Conservation (phyloP, 352 stramenopile genomes). For the Phytophthora tubulina region DNA sequence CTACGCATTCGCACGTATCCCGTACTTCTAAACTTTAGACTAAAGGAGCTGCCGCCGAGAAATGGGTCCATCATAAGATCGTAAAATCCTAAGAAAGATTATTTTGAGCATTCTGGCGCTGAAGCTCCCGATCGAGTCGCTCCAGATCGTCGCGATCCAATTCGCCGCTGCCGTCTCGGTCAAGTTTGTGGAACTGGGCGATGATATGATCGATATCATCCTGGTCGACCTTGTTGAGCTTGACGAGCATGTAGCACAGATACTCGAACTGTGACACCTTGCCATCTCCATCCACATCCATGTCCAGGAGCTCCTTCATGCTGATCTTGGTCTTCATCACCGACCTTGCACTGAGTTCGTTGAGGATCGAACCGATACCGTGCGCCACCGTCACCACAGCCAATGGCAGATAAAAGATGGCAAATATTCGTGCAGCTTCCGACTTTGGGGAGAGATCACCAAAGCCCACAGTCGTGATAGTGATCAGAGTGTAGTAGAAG, state of each 20-base stretch:
- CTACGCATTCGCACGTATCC: no score
- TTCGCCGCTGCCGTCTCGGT: conserved; percentile 73
- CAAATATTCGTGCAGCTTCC: conserved; percentile 69
- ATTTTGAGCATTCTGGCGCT: conserved; percentile 44
- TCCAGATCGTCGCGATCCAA: conserved; percentile 74
- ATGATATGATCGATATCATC: conserved; percentile 74
- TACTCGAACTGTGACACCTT: conserved; percentile 80
- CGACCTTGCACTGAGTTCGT: conserved; percentile 63
- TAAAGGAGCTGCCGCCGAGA: no score
- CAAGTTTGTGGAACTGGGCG: conserved; percentile 71
- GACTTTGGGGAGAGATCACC: conserved; percentile 81
- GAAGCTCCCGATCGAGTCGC: conserved; percentile 64
- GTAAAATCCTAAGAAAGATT: no score
- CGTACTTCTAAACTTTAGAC: no score
- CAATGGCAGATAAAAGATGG: conserved; percentile 87
- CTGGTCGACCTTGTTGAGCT: conserved; percentile 75
- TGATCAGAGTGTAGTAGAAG: conserved; percentile 93
- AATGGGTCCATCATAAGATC: no score
- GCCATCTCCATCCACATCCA: conserved; percentile 73
- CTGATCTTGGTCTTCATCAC: conserved; percentile 79
- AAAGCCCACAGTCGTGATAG: conserved; percentile 91
- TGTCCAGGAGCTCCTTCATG: conserved; percentile 77
- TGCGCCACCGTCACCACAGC: conserved; percentile 74
- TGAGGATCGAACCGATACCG: conserved; percentile 71
- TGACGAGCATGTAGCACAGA: conserved; percentile 78